Percentiles rank a stretch among this genome's conserved stretches.
phyloP scores from a whole-genome alignment of 2,329 filamentous ascomycete species.

The Leptodontidium sp. region DNA sequence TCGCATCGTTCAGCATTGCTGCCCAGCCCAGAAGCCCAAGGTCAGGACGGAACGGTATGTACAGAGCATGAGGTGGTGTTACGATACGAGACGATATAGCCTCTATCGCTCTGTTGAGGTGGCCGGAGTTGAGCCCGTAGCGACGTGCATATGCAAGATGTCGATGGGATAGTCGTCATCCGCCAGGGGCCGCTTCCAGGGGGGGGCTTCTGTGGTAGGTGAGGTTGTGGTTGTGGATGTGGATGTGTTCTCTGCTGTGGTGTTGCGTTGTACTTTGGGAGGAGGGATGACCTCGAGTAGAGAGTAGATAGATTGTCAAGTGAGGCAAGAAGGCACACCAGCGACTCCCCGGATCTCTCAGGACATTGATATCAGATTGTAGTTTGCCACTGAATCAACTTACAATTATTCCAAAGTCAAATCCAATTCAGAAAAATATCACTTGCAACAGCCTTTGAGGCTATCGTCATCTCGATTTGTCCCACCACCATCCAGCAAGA shows the following conservation, averaged over 20 bases:
- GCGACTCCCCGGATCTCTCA: background rate
- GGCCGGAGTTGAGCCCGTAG: constrained; percentile 13
- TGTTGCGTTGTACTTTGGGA: constrained; percentile 8
- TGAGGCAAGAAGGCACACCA: constrained; percentile 16
- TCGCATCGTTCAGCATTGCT: constrained; percentile 43
- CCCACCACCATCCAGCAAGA: too few relatives aligned
- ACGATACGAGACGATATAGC: constrained; percentile 4
- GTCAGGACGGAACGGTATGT: background rate
- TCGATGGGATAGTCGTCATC: constrained; percentile 1
- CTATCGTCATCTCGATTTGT: too few relatives aligned
- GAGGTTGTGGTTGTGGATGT: constrained; percentile 1
- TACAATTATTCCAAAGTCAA: too few relatives aligned
- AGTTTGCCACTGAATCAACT: background rate
- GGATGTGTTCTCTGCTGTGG: constrained; percentile 11
- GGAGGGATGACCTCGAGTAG: background rate
- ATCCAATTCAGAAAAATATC: too few relatives aligned
- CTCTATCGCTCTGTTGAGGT: background rate
- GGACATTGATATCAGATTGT: background rate
- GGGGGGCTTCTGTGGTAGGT: constrained; percentile 7
- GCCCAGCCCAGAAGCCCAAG: constrained; percentile 34
- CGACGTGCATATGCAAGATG: constrained; percentile 13
- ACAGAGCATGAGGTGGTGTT: background rate
- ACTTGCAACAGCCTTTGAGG: too few relatives aligned
- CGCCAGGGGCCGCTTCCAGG: constrained; percentile 12
- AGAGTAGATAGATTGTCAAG: constrained; percentile 5